Evolutionary conservation across 495 filamentous ascomycete genomes (phyloP), one percentile per base, ranked within the genome.

Genomic region (Penicillium maclennaniae): DNA sequence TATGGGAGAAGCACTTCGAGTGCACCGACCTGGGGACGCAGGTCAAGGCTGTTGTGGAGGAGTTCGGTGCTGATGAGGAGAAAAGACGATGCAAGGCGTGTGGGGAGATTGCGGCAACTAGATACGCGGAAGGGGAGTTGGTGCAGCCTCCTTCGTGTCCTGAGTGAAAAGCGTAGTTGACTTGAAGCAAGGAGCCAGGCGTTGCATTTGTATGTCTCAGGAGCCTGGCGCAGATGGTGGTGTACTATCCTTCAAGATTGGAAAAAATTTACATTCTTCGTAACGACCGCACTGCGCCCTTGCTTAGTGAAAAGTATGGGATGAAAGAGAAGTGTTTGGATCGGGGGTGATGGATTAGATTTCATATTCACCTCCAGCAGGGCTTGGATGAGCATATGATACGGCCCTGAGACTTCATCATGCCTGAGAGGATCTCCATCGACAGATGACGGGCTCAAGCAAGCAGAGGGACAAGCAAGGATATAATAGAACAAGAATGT

Each of bases 11-110:
- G 37, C 72, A 78, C 6, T 98, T 98, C 66, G 83, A 92, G 61
- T 96, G 91, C 62, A 91, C 86, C 41, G 87, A 98, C 70, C 69
- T 98, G 46, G 93, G 93, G n/a, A 95, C 89, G 39, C 93, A 98
- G 79, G 91, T 98, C 52, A 98, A 96, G 78, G 85, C 80, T 50
- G 95, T 92, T 6, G 92, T 98, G 27, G 84, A 95, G 65, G 79
- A 72, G 42, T 97, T 96, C 66, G 87, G 83, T 60, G 80, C 70
- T 3, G 83, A 84, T 60, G 81, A 85, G 54, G 81, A 83, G 59
- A 82, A 79, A 69, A 81, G 95, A 69, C 87, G 73, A 54, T 98
- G 93, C 72, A 78, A 79, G 60, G 78, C 75, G 15, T 98, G 93
- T 66, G 92, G 92, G 14, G 76, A 73, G 48, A 55, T 96, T 49